Evolutionary conservation across 192 early-diverging fungal species (phyloP).

Genomic region (Entomortierella parvispora): DNA sequence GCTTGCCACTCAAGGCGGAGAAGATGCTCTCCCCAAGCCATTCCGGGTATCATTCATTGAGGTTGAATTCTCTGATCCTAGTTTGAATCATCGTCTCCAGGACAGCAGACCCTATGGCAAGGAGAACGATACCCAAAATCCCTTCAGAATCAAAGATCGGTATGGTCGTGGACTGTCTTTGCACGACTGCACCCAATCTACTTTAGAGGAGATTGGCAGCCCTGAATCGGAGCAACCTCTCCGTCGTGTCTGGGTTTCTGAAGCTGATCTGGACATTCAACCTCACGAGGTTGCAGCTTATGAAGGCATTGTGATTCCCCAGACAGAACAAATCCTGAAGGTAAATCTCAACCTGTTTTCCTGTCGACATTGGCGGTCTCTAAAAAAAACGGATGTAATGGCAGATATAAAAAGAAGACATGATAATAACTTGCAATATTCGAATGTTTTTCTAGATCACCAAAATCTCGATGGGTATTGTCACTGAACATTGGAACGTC

Average conservation of each 20-base stretch:
- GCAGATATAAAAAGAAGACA: constrained; percentile 4
- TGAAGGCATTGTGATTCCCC: constrained; percentile 65
- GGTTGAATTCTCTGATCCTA: constrained; percentile 67
- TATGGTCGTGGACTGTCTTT: constrained; percentile 29
- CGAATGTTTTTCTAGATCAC: constrained; percentile 46
- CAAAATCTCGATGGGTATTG: constrained; percentile 56
- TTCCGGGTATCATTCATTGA: constrained; percentile 60
- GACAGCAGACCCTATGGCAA: constrained; percentile 30
- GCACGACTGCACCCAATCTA: constrained; percentile 42
- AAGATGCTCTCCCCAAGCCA: constrained; percentile 56
- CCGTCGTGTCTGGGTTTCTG: constrained; percentile 41
- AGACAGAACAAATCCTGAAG: constrained; percentile 67
- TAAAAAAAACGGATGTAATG: background rate
- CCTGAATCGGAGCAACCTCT: constrained; percentile 8
- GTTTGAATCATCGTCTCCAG: constrained; percentile 65
- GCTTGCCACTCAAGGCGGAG: constrained; percentile 44
- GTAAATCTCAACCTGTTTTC: no score
- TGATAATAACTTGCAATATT: background rate
- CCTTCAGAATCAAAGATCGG: constrained; percentile 17
- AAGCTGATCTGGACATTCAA: constrained; percentile 59
- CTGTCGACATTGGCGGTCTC: constrained; percentile 1
- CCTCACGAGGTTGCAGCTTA: constrained; percentile 64
- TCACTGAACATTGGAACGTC: constrained; percentile 57
- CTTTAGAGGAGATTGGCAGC: constrained; percentile 4
- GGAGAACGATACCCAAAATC: constrained; percentile 2